Percentiles rank a stretch among this genome's conserved stretches.
phyloP scores from a whole-genome alignment of 176 grass and related monocot genomes.

The Musa itinerans region DNA sequence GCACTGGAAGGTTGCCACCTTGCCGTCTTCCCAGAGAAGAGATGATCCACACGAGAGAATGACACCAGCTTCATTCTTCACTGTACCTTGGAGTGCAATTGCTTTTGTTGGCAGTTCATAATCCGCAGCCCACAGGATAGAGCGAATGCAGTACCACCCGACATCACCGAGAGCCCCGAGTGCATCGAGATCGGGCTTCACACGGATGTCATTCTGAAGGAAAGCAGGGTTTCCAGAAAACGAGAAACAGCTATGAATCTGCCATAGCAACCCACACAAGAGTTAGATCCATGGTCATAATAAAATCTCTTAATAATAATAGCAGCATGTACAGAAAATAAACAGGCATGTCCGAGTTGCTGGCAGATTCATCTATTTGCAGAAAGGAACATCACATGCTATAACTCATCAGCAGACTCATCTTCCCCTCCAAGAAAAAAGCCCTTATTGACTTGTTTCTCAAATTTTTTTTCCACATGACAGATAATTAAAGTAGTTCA shows the following conservation, averaged over 20 bases:
- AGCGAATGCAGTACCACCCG: slow-evolving; percentile 24
- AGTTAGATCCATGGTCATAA: too few relatives aligned
- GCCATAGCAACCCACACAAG: not conserved
- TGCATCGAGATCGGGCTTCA: slow-evolving; percentile 10
- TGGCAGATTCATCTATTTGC: too few relatives aligned
- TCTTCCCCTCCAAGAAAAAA: too few relatives aligned
- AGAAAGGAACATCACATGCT: too few relatives aligned
- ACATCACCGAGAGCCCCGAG: slow-evolving; percentile 17
- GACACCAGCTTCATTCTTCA: slow-evolving; percentile 10
- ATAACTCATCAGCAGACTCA: too few relatives aligned
- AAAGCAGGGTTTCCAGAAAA: slow-evolving; percentile 2
- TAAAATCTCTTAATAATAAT: too few relatives aligned
- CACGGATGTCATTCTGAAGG: slow-evolving; percentile 16
- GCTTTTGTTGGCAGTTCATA: slow-evolving; percentile 11
- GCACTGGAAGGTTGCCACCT: slow-evolving; percentile 23
- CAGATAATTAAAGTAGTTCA: too few relatives aligned
- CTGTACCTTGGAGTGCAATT: not conserved
- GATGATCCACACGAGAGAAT: slow-evolving; percentile 7
- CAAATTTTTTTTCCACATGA: too few relatives aligned
- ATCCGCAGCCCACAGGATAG: slow-evolving; percentile 16
- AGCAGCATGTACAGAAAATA: too few relatives aligned
- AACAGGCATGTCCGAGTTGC: not conserved
- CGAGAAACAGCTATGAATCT: slow-evolving; percentile 10
- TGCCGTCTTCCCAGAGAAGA: slow-evolving; percentile 13
- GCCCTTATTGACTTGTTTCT: too few relatives aligned